A percentile compares a stretch with the other conserved stretches of the same genome.
Evolutionary conservation across 805 yeast species (phyloP).

Genomic region (Kluyveromyces lactis): DNA sequence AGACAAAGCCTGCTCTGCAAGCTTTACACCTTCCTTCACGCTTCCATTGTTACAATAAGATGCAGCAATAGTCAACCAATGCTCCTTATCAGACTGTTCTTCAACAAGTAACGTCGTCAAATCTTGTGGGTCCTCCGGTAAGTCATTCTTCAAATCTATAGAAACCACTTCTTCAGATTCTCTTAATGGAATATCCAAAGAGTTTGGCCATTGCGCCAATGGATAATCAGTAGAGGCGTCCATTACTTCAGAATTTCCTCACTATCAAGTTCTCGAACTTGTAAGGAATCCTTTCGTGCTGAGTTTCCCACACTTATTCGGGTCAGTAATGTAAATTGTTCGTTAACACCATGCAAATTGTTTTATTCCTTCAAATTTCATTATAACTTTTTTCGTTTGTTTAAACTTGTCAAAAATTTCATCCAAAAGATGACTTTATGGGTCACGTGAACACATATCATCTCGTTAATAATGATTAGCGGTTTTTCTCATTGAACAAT

Average conservation of each 20-base stretch:
- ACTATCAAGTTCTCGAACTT: background rate
- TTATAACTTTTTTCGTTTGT: no score
- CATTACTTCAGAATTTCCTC: background rate
- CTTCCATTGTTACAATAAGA: slow-evolving; percentile 65
- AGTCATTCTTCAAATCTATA: slow-evolving; percentile 68
- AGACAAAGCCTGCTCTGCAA: slow-evolving; percentile 52
- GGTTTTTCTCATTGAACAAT: no score
- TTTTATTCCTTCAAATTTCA: no score
- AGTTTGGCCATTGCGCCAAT: slow-evolving; percentile 24
- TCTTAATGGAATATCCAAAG: slow-evolving; percentile 56
- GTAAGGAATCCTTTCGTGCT: slow-evolving; percentile 1
- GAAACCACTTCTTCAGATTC: slow-evolving; percentile 80
- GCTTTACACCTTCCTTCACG: slow-evolving; percentile 52
- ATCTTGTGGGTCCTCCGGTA: slow-evolving; percentile 86
- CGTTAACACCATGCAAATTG: no score
- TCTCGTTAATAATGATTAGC: no score
- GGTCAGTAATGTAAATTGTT: no score
- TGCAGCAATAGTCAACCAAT: slow-evolving; percentile 77
- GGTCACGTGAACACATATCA: no score
- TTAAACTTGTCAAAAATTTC: no score
- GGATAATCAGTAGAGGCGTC: slow-evolving; percentile 18
- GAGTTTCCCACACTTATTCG: no score
- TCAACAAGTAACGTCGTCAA: slow-evolving; percentile 68
- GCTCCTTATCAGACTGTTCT: slow-evolving; percentile 66
- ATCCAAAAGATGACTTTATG: no score